Evolutionary conservation across 805 yeast species (phyloP).

Genomic region (Ogataea zsoltii): DNA sequence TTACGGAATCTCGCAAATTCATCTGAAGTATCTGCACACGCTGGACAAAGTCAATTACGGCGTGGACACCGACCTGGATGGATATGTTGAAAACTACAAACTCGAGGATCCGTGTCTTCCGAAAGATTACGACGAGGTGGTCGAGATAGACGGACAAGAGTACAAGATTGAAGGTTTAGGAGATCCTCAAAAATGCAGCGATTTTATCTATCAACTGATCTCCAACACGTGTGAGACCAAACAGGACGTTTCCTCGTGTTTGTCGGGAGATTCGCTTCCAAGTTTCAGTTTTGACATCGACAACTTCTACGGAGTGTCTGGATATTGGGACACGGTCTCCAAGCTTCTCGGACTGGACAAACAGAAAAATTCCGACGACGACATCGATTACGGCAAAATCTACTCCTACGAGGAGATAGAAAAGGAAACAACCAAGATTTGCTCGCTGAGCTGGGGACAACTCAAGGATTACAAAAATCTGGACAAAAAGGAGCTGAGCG

Average conservation of each 20-base stretch:
- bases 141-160: constrained; percentile 17
- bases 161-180: constrained; percentile 49
- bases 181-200: constrained; percentile 49
- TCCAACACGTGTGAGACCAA: constrained; percentile 24
- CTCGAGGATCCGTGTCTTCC: constrained; percentile 62
- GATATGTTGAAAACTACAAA: constrained; percentile 13
- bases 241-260: constrained; percentile 44
- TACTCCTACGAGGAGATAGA: constrained; percentile 48
- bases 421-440: constrained; percentile 46
- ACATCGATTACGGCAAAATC: constrained; percentile 32
- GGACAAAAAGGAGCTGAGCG: constrained; percentile 46
- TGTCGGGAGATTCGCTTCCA: constrained; percentile 54
- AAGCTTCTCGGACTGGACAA: constrained; percentile 40
- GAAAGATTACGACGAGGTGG: constrained; percentile 34
- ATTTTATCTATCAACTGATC: constrained; percentile 47
- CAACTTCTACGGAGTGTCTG: constrained; percentile 65
- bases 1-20: constrained; percentile 60
- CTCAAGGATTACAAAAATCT: constrained; percentile 31
- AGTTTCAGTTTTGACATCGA: constrained; percentile 56
- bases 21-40: constrained; percentile 42
- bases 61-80: constrained; percentile 16
- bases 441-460: constrained; percentile 42
- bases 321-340: constrained; percentile 65
- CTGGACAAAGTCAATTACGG: constrained; percentile 25
- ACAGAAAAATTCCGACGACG: background rate